phyloP scores from a whole-genome alignment of 1,284 basidiomycete genomes.

The Pascua guehoae region DNA sequence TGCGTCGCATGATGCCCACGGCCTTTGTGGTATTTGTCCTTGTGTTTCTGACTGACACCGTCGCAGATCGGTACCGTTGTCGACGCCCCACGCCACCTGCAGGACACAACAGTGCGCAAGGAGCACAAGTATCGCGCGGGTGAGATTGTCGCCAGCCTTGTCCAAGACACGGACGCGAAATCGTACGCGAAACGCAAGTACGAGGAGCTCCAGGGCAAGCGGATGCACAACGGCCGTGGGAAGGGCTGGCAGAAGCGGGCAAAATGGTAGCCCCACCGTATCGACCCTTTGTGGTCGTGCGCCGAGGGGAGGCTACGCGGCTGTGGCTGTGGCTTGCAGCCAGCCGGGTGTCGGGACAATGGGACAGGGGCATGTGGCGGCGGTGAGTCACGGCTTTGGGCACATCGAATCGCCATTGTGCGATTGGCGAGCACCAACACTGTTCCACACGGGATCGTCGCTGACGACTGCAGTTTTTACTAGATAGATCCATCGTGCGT shows the following conservation, averaged over 20 bases:
- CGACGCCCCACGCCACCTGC: constrained; percentile 70
- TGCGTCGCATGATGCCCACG: not conserved
- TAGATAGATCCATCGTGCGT: constrained; percentile 23
- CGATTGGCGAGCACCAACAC: not conserved
- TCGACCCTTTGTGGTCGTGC: not conserved
- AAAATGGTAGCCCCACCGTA: constrained; percentile 34
- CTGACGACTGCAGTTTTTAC: constrained; percentile 8
- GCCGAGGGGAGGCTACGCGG: constrained; percentile 1
- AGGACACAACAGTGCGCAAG: constrained; percentile 68
- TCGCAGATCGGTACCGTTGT: constrained; percentile 81
- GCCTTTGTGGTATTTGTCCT: not conserved
- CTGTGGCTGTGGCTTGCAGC: not conserved
- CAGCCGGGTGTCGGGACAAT: not conserved
- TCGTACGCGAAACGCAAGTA: constrained; percentile 94
- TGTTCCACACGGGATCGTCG: too few relatives aligned
- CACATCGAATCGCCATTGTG: not conserved
- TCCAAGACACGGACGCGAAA: constrained; percentile 79
- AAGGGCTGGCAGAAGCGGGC: constrained; percentile 66
- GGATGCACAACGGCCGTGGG: constrained; percentile 69
- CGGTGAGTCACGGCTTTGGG: constrained; percentile 9
- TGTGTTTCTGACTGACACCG: not conserved
- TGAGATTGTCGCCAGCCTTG: constrained; percentile 78
- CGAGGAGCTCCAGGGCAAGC: constrained; percentile 69
- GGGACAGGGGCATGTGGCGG: not conserved
- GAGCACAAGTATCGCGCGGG: constrained; percentile 77